phyloP scores from a whole-genome alignment of 352 stramenopile species.

The Phytophthora foliorum region DNA sequence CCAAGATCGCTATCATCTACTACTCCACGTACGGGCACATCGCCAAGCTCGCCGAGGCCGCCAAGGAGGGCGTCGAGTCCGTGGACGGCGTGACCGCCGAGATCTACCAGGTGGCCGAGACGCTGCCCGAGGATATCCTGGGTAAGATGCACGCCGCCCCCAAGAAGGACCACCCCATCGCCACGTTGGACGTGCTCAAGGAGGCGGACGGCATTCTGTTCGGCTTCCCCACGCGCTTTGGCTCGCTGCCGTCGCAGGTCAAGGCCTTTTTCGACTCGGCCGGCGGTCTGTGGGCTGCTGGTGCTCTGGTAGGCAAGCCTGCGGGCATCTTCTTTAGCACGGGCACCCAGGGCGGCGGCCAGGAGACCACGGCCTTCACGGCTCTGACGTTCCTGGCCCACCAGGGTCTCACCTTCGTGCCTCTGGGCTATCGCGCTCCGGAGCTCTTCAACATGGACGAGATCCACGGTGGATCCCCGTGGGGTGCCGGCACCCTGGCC shows the following conservation, averaged over 20 bases:
- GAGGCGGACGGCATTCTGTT: conserved; percentile 40
- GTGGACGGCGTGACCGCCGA: conserved; percentile 33
- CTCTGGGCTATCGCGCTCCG: conserved; percentile 31
- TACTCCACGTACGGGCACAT: conserved; percentile 44
- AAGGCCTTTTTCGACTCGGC: conserved; percentile 39
- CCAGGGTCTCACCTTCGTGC: conserved; percentile 36
- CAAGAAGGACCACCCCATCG: conserved; percentile 41
- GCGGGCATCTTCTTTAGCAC: conserved; percentile 44
- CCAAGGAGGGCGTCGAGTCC: conserved; percentile 33
- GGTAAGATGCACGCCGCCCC: conserved; percentile 26
- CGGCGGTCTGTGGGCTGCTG: conserved; percentile 34
- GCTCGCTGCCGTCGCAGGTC: conserved; percentile 36
- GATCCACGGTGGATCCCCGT: conserved; percentile 36
- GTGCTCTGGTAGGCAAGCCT: conserved; percentile 35
- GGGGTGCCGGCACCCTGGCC: conserved; percentile 33
- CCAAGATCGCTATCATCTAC: conserved; percentile 42
- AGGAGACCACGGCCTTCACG: conserved; percentile 40
- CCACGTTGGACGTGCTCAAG: conserved; percentile 33
- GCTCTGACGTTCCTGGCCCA: conserved; percentile 38
- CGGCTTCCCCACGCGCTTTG: conserved; percentile 42
- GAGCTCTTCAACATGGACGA: conserved; percentile 43
- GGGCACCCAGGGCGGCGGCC: conserved; percentile 33
- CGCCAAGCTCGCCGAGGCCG: conserved; percentile 27
- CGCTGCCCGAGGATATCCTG: conserved; percentile 21
- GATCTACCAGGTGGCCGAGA: conserved; percentile 33